Evolutionary conservation across 176 grass and related monocot species (phyloP).

Genomic region (Elaeis guineensis): DNA sequence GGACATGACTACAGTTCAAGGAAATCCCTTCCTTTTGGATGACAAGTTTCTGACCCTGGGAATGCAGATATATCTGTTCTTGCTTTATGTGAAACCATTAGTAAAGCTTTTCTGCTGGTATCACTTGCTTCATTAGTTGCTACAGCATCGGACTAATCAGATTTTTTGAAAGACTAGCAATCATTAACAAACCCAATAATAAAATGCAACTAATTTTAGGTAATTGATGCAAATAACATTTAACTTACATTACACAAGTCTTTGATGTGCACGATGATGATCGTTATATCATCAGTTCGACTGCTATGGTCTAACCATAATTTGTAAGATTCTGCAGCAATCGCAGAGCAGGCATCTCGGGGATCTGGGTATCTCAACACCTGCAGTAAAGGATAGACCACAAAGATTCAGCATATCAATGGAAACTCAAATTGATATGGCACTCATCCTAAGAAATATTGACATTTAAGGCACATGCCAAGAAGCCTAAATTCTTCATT

Average conservation of each 20-base stretch:
- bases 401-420: background rate
- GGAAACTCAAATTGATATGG: background rate
- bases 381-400: conserved; percentile 29
- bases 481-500: no score
- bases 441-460: no score
- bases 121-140: background rate
- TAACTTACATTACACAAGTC: conserved; percentile 50
- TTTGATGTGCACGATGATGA: conserved; percentile 89
- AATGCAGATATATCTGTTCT: conserved; percentile 16
- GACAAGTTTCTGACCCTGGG: conserved; percentile 22
- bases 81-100: background rate
- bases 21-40: conserved; percentile 16
- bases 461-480: no score
- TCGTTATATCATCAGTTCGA: conserved; percentile 94
- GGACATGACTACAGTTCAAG: conserved; percentile 14
- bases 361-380: conserved; percentile 70
- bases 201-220: background rate
- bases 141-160: background rate
- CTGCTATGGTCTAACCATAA: conserved; percentile 83
- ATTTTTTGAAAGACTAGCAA: background rate
- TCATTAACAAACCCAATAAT: background rate
- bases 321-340: conserved; percentile 77
- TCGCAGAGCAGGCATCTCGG: conserved; percentile 76
- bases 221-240: conserved; percentile 9
- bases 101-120: background rate